These are phyloP conservation scores for Solanum hybrid DNA, from an alignment of 305 asterid species.

Conservation along the genomic window DNA sequence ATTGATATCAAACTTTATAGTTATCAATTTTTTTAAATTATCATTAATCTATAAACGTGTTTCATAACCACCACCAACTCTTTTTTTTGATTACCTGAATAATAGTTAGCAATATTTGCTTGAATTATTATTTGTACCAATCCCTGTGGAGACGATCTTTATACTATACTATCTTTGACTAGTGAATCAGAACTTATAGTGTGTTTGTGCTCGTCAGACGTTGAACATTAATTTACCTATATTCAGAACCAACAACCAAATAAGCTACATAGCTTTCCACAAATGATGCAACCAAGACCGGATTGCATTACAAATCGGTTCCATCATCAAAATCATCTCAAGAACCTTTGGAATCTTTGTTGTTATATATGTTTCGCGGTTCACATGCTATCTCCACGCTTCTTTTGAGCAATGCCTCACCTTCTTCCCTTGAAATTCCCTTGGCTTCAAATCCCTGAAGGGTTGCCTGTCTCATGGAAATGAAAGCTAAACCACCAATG, in stretches of 20 bases:
- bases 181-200: no score
- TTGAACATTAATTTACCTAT: constrained; percentile 25
- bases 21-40: neutral
- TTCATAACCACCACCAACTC: neutral
- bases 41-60: neutral
- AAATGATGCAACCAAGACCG: constrained; percentile 63
- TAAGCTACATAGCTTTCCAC: constrained; percentile 83
- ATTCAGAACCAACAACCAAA: constrained; percentile 82
- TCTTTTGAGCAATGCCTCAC: constrained; percentile 43
- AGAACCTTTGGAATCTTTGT: constrained; percentile 36
- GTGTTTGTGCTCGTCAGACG: neutral
- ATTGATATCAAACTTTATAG: neutral
- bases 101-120: no score
- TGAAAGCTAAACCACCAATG: neutral
- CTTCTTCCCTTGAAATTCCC: constrained; percentile 51
- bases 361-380: constrained; percentile 27
- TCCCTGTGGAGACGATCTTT: no score
- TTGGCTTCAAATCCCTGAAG: constrained; percentile 75
- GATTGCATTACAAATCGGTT: constrained; percentile 11
- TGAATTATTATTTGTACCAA: no score
- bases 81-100: no score
- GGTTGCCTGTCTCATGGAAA: constrained; percentile 43
- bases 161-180: no score
- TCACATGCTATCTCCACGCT: constrained; percentile 64
- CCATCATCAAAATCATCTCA: constrained; percentile 24